Evolutionary conservation across 352 stramenopile genomes (phyloP).

Genomic region (Globisporangium solare): DNA sequence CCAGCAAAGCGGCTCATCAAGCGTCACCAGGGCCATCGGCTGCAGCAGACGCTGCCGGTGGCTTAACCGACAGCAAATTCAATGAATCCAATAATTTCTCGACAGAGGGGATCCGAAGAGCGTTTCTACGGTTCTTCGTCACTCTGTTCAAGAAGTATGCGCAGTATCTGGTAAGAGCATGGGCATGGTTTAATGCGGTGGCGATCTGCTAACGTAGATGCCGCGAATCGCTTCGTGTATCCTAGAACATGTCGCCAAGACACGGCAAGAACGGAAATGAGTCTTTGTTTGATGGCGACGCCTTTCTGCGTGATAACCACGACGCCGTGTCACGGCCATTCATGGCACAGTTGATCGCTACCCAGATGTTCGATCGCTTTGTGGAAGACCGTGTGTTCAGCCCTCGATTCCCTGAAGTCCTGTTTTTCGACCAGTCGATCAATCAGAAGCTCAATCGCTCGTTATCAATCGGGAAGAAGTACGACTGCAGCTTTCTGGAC

Average conservation of each 20-base stretch:
- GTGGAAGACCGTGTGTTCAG: constrained; percentile 74
- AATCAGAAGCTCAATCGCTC: constrained; percentile 84
- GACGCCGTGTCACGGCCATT: constrained; percentile 57
- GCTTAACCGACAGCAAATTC: constrained; percentile 55
- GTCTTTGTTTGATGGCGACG: constrained; percentile 54
- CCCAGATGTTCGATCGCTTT: constrained; percentile 85
- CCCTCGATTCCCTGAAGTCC: constrained; percentile 55
- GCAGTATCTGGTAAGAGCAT: constrained; percentile 49
- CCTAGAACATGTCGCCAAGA: constrained; percentile 20
- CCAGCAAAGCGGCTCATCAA: constrained; percentile 3
- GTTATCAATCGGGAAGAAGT: constrained; percentile 71
- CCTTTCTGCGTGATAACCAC: constrained; percentile 66
- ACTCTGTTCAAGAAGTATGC: constrained; percentile 78
- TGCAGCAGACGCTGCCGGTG: constrained; percentile 30
- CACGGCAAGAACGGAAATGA: constrained; percentile 28
- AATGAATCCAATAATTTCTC: constrained; percentile 77
- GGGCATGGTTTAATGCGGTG: too few relatives aligned
- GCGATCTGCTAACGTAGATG: too few relatives aligned
- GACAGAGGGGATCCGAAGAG: constrained; percentile 49
- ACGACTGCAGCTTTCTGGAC: constrained; percentile 80
- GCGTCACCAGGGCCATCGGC: background rate
- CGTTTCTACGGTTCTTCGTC: constrained; percentile 82
- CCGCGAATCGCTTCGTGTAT: constrained; percentile 2
- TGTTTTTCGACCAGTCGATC: constrained; percentile 86
- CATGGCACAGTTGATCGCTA: constrained; percentile 54